These are phyloP conservation scores for Blastobotrys peoriensis DNA, from an alignment of 805 yeast species.

Conservation along the genomic window DNA sequence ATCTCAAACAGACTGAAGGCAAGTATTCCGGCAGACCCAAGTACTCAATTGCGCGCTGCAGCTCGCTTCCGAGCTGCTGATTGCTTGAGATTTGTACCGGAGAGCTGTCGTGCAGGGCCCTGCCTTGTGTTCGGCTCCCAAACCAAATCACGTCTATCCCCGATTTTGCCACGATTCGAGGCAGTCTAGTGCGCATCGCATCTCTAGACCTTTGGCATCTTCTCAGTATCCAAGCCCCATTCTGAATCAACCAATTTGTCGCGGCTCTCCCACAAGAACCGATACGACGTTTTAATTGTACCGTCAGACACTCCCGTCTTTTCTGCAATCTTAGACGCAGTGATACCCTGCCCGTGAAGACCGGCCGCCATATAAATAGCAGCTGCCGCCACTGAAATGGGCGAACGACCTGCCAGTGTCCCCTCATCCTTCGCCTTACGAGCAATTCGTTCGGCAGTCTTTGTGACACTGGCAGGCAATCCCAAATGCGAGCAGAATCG, in stretches of 20 bases:
- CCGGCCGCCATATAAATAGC: conserved; percentile 90
- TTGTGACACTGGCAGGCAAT: conserved; percentile 72
- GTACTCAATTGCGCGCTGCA: no score
- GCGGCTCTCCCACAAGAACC: conserved; percentile 68
- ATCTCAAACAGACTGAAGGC: no score
- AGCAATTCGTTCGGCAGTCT: conserved; percentile 90
- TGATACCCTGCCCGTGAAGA: conserved; percentile 71
- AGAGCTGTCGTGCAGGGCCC: no score
- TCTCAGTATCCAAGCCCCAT: conserved; percentile 62
- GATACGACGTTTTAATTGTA: conserved; percentile 88
- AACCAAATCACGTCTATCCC: no score
- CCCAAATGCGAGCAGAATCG: conserved; percentile 96
- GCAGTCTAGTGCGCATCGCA: no score
- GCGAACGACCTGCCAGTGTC: conserved; percentile 92
- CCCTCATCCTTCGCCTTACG: conserved; percentile 85
- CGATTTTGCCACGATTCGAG: no score
- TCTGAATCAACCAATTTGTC: conserved; percentile 66
- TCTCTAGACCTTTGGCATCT: conserved; percentile 32
- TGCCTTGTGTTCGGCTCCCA: no score
- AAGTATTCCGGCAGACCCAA: no score
- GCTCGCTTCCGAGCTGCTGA: no score
- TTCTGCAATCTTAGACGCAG: conserved; percentile 79
- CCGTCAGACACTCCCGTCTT: conserved; percentile 96
- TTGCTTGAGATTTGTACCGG: no score
- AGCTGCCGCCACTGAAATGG: conserved; percentile 96